phyloP scores from a whole-genome alignment of 176 grass and related monocot genomes.

The Rhynchospora pubera region DNA sequence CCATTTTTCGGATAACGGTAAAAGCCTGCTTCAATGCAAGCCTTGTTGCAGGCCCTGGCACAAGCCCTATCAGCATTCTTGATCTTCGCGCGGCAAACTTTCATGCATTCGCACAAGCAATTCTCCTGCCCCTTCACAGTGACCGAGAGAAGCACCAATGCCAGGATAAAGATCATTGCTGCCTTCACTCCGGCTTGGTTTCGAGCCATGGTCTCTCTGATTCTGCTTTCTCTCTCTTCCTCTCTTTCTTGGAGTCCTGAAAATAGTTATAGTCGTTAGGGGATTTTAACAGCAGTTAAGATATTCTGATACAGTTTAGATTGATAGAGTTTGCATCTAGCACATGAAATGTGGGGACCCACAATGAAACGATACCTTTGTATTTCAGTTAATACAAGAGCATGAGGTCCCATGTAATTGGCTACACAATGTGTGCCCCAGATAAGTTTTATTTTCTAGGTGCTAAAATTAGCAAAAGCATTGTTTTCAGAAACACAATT shows the following conservation, averaged over 20 bases:
- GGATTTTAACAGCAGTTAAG: background rate
- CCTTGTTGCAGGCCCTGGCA: slow-evolving; percentile 10
- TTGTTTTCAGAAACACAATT: background rate
- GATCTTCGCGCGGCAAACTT: slow-evolving; percentile 3
- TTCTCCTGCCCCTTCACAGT: slow-evolving; percentile 3
- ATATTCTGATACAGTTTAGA: background rate
- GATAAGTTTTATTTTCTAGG: background rate
- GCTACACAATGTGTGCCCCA: background rate
- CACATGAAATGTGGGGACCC: background rate
- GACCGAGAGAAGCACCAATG: background rate
- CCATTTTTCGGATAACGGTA: background rate
- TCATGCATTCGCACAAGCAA: slow-evolving; percentile 27
- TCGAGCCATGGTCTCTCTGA: slow-evolving; percentile 6
- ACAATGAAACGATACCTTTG: background rate
- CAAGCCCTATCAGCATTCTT: background rate
- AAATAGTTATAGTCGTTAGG: background rate
- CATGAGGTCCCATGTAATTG: background rate
- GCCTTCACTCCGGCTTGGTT: background rate
- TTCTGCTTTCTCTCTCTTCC: background rate
- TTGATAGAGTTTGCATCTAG: background rate
- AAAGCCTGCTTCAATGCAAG: slow-evolving; percentile 5
- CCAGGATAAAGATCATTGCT: slow-evolving; percentile 3
- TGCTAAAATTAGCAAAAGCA: background rate
- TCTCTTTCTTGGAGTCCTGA: background rate
- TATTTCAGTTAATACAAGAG: background rate